Base-by-base conservation (phyloP, 1,284 basidiomycete species). In the Pisolithus thermaeus region DNA sequence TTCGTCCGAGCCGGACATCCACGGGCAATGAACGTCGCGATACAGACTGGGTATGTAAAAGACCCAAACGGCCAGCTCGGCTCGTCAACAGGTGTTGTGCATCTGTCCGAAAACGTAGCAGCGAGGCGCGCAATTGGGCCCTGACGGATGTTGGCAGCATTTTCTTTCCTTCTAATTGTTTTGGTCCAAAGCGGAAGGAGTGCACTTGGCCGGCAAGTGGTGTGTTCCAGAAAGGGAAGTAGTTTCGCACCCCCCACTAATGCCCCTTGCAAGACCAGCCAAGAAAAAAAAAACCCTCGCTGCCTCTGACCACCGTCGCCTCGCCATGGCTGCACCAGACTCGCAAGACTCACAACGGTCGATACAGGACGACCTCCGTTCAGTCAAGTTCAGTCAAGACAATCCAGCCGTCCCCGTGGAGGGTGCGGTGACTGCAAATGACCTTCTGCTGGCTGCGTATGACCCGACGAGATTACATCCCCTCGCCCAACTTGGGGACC, bases 401-500 rank as follows among this genome's bases (percentile, higher is more conserved):
- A 66, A 59, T 20, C 54, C 66, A 39, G 48, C 72, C 36, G 62
- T 72, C 40, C 59, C 73, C 27, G 68, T 74, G 52, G 77, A 79
- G 51, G 74, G 76, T 63, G 78, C 81, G 43, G 78, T 84, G 54
- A 89, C 88, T 52, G 91, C 93, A 45, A 81, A 84, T 52, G 91
- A 92, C 74, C 75, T 95, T 59, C 84, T 96, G 60, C 75, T 84
- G 66, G 83, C 83, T 61, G 80, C 87, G 5, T 93, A 92, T 72
- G 93, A 96, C 73, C 90, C 92, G 48, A 80, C 91, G 53, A 85
- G 84, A 73, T 77, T 97, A 54, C 94, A 97, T 68, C 94, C 94
- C 54, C 76, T 97, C 65, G 92, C 94, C 45, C 85, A 86, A 49
- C 75, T 97, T 54, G 85, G 90, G 58, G 88, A 90, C 70, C 88